Percentiles rank a stretch among this genome's conserved stretches.
These are phyloP conservation scores for Bassia scoparia DNA, from an alignment of 148 eudicot species.

Conservation along the genomic window DNA sequence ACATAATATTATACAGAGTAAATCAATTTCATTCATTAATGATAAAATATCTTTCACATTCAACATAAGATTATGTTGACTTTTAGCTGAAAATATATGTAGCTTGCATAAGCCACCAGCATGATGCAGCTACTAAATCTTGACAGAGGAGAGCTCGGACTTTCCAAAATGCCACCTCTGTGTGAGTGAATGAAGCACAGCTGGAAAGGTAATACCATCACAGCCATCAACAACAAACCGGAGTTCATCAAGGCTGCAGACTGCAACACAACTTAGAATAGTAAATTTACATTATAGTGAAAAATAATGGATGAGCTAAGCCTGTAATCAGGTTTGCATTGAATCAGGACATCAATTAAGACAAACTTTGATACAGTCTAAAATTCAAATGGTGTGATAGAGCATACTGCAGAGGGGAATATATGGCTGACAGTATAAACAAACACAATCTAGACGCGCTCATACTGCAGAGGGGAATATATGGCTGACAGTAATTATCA, in stretches of 20 bases:
- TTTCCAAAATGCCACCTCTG: slow-evolving; percentile 84
- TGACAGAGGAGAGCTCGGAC: slow-evolving; percentile 87
- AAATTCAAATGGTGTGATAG: neutral
- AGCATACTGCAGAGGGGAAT: too few species aligned
- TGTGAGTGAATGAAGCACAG: slow-evolving; percentile 88
- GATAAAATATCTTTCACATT: too few species aligned
- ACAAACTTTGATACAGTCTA: slow-evolving; percentile 4
- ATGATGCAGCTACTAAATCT: slow-evolving; percentile 93
- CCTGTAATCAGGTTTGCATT: neutral
- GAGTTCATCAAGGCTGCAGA: slow-evolving; percentile 79
- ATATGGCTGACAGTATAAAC: too few species aligned
- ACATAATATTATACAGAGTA: too few species aligned
- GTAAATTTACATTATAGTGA: slow-evolving; percentile 12
- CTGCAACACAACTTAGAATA: slow-evolving; percentile 32
- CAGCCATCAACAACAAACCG: slow-evolving; percentile 95
- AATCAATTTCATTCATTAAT: too few species aligned
- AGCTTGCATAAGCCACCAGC: slow-evolving; percentile 94
- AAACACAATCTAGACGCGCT: too few species aligned
- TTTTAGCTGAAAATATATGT: slow-evolving; percentile 78
- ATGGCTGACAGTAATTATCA: too few species aligned
- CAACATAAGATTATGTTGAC: slow-evolving; percentile 50
- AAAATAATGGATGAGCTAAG: neutral
- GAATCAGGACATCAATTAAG: neutral
- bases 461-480: too few species aligned
- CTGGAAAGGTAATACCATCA: slow-evolving; percentile 86